A percentile compares a stretch with the other conserved stretches of the same genome.
phyloP scores from a whole-genome alignment of 768 basidiomycete genomes.

The Kwoniella europaea region DNA sequence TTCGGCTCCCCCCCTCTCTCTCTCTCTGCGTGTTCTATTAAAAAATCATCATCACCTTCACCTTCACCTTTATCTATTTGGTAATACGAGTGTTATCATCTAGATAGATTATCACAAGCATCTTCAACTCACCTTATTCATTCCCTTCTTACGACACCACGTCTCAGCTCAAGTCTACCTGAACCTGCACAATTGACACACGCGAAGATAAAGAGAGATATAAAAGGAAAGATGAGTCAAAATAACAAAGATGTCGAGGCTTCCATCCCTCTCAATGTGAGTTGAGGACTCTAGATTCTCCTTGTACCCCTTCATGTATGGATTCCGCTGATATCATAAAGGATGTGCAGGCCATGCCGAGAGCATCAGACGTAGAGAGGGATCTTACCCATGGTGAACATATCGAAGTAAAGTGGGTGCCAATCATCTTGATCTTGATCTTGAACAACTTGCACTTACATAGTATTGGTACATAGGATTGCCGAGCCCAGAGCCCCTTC shows the following conservation, averaged over 20 bases:
- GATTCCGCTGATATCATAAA: too few relatives aligned
- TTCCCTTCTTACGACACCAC: background rate
- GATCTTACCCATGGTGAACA: constrained; percentile 44
- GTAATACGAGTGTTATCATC: background rate
- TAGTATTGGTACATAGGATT: constrained; percentile 22
- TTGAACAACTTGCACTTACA: too few relatives aligned
- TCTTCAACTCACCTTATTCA: background rate
- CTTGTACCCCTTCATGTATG: background rate
- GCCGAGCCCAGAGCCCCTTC: constrained; percentile 34
- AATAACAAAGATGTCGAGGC: constrained; percentile 42
- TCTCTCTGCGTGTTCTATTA: too few relatives aligned
- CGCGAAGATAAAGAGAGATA: background rate
- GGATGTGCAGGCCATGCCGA: constrained; percentile 47
- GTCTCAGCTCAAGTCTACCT: background rate
- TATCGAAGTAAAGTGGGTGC: constrained; percentile 54
- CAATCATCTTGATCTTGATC: background rate
- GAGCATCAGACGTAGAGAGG: constrained; percentile 47
- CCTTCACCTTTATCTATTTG: background rate
- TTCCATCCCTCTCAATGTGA: constrained; percentile 49
- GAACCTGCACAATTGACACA: background rate
- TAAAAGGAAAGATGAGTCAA: constrained; percentile 24
- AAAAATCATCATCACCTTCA: background rate
- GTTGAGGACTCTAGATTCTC: constrained; percentile 9
- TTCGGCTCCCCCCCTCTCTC: too few relatives aligned
- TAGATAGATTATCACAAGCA: background rate